These are phyloP conservation scores for Vickermania spadyakhi DNA, from an alignment of 208 protist species.

Conservation along the genomic window DNA sequence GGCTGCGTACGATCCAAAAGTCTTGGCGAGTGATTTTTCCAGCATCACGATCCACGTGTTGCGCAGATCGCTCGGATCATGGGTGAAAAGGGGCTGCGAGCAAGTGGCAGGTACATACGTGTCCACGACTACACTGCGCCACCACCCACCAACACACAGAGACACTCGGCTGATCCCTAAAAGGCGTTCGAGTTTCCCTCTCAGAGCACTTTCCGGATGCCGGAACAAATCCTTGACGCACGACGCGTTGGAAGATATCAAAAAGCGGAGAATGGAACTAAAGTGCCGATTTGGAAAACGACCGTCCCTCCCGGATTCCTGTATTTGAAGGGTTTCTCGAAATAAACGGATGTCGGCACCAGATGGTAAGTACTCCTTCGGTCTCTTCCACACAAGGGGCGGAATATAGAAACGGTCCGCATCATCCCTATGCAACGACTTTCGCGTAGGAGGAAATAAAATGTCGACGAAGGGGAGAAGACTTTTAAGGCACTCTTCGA, in stretches of 20 bases:
- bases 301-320: slow-evolving; percentile 20
- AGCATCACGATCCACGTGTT: slow-evolving; percentile 45
- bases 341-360: slow-evolving; percentile 14
- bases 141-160: slow-evolving; percentile 40
- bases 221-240: slow-evolving; percentile 27
- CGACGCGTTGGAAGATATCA: slow-evolving; percentile 18
- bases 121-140: slow-evolving; percentile 36
- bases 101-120: slow-evolving; percentile 23
- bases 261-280: slow-evolving; percentile 29
- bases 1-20: slow-evolving; percentile 25
- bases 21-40: slow-evolving; percentile 56
- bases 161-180: slow-evolving; percentile 41
- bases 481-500: slow-evolving; percentile 10
- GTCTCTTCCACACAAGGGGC: slow-evolving; percentile 19
- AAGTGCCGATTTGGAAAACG: slow-evolving; percentile 29
- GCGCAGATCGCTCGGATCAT: slow-evolving; percentile 13
- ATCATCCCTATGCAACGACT: slow-evolving; percentile 6
- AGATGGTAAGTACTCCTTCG: slow-evolving; percentile 13
- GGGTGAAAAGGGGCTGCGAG: slow-evolving; percentile 6
- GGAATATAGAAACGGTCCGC: slow-evolving; percentile 19
- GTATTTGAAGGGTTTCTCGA: slow-evolving; percentile 17
- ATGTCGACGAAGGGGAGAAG: slow-evolving; percentile 21
- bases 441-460: slow-evolving; percentile 13
- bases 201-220: slow-evolving; percentile 20
- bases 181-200: slow-evolving; percentile 18